Percentiles rank a stretch among this genome's conserved stretches.
These are phyloP conservation scores for Aspergillus puulaauensis DNA, from an alignment of 2,329 filamentous ascomycete genomes.

Conservation along the genomic window DNA sequence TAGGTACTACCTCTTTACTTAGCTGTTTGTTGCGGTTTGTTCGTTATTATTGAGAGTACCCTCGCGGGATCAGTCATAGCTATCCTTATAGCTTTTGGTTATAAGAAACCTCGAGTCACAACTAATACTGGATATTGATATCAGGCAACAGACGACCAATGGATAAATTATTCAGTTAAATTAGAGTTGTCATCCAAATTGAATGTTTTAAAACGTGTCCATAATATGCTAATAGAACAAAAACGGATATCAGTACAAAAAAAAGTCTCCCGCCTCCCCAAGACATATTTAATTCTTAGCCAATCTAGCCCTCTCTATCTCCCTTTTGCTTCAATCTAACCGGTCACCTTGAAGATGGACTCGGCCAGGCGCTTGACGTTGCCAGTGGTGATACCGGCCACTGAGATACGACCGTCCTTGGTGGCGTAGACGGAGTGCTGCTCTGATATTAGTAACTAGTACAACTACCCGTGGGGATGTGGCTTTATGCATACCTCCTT, in stretches of 20 bases:
- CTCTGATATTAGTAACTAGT: constrained; percentile 8
- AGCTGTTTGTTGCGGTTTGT: no score
- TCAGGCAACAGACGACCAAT: background rate
- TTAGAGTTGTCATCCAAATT: constrained; percentile 1
- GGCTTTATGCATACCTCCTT: constrained; percentile 64
- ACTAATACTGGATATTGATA: no score
- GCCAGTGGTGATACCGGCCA: constrained; percentile 49
- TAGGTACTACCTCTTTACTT: no score
- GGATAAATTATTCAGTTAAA: background rate
- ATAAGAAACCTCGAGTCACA: no score
- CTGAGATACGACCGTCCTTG: constrained; percentile 62
- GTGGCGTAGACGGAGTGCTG: constrained; percentile 94
- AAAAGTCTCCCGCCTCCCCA: background rate
- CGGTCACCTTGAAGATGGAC: constrained; percentile 52
- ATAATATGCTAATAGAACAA: constrained; percentile 25
- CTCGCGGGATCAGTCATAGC: no score
- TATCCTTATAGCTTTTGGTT: no score
- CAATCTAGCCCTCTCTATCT: constrained; percentile 8
- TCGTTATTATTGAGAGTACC: no score
- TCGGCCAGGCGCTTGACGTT: constrained; percentile 53
- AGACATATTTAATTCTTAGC: constrained; percentile 17
- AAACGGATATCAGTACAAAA: constrained; percentile 24
- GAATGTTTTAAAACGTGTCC: constrained; percentile 3
- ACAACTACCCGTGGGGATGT: background rate
- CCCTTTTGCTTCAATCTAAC: constrained; percentile 32